These are phyloP conservation scores for Aspergillus latus DNA, from an alignment of 2,329 filamentous ascomycete genomes.

Conservation along the genomic window DNA sequence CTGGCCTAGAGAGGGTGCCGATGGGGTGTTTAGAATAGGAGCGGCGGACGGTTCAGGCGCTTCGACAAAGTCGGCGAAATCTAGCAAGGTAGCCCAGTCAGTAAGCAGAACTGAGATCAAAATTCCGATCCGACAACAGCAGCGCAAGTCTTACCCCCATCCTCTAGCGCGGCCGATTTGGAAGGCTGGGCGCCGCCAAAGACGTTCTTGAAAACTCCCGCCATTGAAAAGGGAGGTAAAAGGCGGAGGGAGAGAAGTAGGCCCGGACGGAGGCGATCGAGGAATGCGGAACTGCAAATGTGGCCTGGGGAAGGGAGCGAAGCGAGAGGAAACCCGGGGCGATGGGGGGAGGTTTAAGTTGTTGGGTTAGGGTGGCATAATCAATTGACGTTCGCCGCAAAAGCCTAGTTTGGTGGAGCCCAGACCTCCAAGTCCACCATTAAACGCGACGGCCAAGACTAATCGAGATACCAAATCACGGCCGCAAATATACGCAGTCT, in stretches of 20 bases:
- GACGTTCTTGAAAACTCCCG: conserved; percentile 41
- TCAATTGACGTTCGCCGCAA: conserved; percentile 28
- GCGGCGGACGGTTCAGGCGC: conserved; percentile 65
- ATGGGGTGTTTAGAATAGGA: conserved; percentile 45
- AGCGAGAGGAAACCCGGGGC: conserved; percentile 17
- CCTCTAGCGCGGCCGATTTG: conserved; percentile 33
- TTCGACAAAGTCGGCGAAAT: conserved; percentile 91
- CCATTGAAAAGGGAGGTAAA: conserved; percentile 33
- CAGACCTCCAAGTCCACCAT: conserved; percentile 12
- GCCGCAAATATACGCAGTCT: neutral
- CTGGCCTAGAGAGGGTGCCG: conserved; percentile 45
- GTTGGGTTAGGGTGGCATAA: conserved; percentile 15
- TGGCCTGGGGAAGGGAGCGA: conserved; percentile 20
- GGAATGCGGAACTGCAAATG: conserved; percentile 18
- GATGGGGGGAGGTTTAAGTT: conserved; percentile 10
- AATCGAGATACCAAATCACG: conserved; percentile 8
- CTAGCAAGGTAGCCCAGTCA: conserved; percentile 48
- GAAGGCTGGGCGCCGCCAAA: conserved; percentile 38
- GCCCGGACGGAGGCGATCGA: conserved; percentile 1
- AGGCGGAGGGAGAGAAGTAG: conserved; percentile 20
- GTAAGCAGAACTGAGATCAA: conserved; percentile 1
- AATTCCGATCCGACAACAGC: neutral
- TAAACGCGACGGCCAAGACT: conserved; percentile 12
- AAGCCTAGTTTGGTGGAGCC: conserved; percentile 21
- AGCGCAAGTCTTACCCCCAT: conserved; percentile 37